Percentiles rank a stretch among this genome's conserved stretches.
phyloP scores from a whole-genome alignment of 768 basidiomycete species.

The Lactarius pseudohatsudake region DNA sequence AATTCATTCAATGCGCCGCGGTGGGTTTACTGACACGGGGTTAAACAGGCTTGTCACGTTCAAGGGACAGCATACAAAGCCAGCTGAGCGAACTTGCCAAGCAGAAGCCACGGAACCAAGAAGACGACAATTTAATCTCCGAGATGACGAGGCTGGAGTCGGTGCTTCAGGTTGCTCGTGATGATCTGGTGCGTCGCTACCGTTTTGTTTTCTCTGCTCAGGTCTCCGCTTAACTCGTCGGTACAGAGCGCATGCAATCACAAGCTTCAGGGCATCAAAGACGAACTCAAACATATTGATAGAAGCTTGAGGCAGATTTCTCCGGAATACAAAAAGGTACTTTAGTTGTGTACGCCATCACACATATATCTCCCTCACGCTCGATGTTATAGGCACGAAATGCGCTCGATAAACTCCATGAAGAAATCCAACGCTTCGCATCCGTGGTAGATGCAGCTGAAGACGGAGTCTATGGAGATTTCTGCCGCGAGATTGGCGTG shows the following conservation, averaged over 20 bases:
- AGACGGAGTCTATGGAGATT: conserved; percentile 70
- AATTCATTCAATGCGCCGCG: background rate
- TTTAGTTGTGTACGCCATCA: background rate
- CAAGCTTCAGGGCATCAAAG: conserved; percentile 73
- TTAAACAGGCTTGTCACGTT: conserved; percentile 50
- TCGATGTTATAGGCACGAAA: conserved; percentile 47
- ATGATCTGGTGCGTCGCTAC: conserved; percentile 62
- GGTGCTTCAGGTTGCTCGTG: conserved; percentile 66
- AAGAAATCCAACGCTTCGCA: conserved; percentile 54
- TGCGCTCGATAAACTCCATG: conserved; percentile 51
- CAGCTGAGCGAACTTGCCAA: conserved; percentile 84
- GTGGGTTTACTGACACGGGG: background rate
- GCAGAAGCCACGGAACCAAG: conserved; percentile 78
- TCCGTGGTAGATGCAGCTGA: conserved; percentile 72
- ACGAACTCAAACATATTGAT: conserved; percentile 81
- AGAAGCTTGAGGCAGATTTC: conserved; percentile 62
- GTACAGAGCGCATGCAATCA: conserved; percentile 70
- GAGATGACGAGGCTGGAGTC: conserved; percentile 82
- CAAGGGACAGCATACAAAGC: conserved; percentile 65
- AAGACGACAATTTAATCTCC: conserved; percentile 74
- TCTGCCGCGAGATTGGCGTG: conserved; percentile 80
- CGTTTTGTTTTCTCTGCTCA: conserved; percentile 8
- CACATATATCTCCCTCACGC: background rate
- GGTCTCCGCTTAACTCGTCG: background rate
- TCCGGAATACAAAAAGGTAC: conserved; percentile 73